Base-by-base conservation (phyloP, 176 grass and related monocot genomes). In the Calamus simplicifolius region DNA sequence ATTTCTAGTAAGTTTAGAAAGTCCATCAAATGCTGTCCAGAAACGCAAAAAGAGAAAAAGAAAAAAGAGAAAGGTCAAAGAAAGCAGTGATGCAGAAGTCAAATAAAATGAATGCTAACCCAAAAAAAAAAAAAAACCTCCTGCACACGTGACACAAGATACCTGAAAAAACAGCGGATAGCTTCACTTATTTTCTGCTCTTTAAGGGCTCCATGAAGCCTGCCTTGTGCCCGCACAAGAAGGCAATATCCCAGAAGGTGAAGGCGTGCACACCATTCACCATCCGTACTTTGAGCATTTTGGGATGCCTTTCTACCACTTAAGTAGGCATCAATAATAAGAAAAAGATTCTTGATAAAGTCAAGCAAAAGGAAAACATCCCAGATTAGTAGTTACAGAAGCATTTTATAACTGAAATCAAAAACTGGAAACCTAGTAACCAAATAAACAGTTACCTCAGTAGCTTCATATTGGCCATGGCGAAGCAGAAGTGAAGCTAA, bases 241-340 rank as follows among this genome's bases (percentile, higher is more conserved):
- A 90, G 65, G 78, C 84, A 97, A 82, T 88, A 97, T 74, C 92
- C 92, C 68, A 73, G 78, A 54, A 97, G 87, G 85, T 97, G 92
- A 54, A 85, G 68, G 17, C 28, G 70, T 63, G 84, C 71, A 82
- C 66, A 82, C 62, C 72, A 80, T 69, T 77, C 77, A 59, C 52
- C 76, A 59, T 97, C 80, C 62, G 56, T 58, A 69, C 52, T 62
- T 70, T 66, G 63, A 57, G 63, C 54, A 69, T 10, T 61, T 62
- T 77, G 56, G 13, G 64, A 74, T 82, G 57, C 55, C 69, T 73
- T 82, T 76, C 52, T 80, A 58, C 81, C 80, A 72, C 71, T 78
- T 69, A 75, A 82, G 73, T 82, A 82, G 48, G 66, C 77, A 64
- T 88, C 81, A 15, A 91, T 31, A 80, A 97, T 84, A 63, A 66